Percentiles rank a stretch among this genome's conserved stretches.
These are phyloP conservation scores for Fonsecaea erecta DNA, from an alignment of 2,329 filamentous ascomycete species.

Conservation along the genomic window DNA sequence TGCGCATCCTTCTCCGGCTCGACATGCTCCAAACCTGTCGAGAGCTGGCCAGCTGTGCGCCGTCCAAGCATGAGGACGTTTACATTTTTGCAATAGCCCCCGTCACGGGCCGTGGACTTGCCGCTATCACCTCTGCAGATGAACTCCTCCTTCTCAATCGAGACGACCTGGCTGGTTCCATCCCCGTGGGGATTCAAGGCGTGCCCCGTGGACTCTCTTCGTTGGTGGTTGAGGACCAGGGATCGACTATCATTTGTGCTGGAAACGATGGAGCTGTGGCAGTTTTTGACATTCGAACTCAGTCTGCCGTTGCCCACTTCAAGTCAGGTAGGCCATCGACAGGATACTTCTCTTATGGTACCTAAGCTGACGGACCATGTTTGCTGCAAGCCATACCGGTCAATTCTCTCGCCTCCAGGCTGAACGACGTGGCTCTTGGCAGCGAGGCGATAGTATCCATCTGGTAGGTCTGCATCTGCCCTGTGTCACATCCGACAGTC, in stretches of 20 bases:
- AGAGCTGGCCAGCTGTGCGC: conserved; percentile 24
- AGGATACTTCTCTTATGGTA: not conserved
- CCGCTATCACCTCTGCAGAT: conserved; percentile 36
- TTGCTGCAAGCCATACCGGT: conserved; percentile 30
- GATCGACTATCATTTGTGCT: conserved; percentile 29
- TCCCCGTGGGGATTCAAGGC: conserved; percentile 13
- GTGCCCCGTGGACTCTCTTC: conserved; percentile 29
- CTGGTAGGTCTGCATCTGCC: conserved; percentile 28
- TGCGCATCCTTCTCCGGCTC: not conserved
- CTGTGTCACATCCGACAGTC: not conserved
- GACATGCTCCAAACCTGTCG: conserved; percentile 25
- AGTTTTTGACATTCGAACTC: conserved; percentile 34
- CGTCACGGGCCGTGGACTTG: conserved; percentile 27
- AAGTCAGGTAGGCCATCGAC: conserved; percentile 26
- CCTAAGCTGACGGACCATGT: not conserved
- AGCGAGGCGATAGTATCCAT: conserved; percentile 36
- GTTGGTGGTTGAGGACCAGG: conserved; percentile 28
- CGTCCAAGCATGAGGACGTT: conserved; percentile 30
- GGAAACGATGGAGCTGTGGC: conserved; percentile 34
- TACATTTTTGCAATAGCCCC: conserved; percentile 37
- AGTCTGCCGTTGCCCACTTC: conserved; percentile 24
- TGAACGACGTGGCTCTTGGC: conserved; percentile 33
- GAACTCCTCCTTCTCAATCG: conserved; percentile 35
- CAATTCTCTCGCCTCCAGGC: conserved; percentile 31
- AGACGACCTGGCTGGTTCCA: conserved; percentile 18